These are phyloP conservation scores for Trichoderma guizhouense DNA, from an alignment of 2,329 filamentous ascomycete species.

Conservation along the genomic window DNA sequence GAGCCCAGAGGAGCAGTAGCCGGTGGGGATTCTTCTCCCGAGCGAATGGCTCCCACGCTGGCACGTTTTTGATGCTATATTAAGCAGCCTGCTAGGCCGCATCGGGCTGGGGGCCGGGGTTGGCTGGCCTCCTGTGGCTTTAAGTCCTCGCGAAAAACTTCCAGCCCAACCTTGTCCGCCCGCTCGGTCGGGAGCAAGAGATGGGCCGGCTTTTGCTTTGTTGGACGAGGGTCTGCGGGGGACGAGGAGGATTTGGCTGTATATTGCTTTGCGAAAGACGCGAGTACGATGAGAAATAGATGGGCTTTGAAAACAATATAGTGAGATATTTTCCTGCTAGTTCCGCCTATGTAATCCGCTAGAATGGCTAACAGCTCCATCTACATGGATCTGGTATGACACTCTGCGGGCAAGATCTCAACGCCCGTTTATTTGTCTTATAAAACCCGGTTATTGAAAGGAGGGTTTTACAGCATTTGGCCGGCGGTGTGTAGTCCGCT, in stretches of 20 bases:
- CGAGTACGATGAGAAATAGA: background rate
- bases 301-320: background rate
- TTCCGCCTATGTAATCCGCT: background rate
- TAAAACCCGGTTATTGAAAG: background rate
- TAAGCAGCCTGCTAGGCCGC: slow-evolving; percentile 4
- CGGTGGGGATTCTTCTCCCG: background rate
- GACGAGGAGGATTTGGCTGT: too few relatives aligned
- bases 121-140: background rate
- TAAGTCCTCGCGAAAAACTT: background rate
- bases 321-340: background rate
- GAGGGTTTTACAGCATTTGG: background rate
- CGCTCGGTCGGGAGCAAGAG: slow-evolving; percentile 13
- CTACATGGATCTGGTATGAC: background rate
- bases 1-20: background rate
- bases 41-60: background rate
- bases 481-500: background rate
- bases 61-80: slow-evolving; percentile 10
- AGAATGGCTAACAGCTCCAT: background rate
- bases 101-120: background rate
- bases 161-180: background rate
- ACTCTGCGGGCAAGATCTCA: background rate
- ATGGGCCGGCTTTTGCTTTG: slow-evolving; percentile 1
- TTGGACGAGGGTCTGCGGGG: background rate
- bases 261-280: background rate
- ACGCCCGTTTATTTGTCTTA: background rate